A percentile compares a stretch with the other conserved stretches of the same genome.
phyloP scores from a whole-genome alignment of 2,329 filamentous ascomycete genomes.

The Colletotrichum incanum region DNA sequence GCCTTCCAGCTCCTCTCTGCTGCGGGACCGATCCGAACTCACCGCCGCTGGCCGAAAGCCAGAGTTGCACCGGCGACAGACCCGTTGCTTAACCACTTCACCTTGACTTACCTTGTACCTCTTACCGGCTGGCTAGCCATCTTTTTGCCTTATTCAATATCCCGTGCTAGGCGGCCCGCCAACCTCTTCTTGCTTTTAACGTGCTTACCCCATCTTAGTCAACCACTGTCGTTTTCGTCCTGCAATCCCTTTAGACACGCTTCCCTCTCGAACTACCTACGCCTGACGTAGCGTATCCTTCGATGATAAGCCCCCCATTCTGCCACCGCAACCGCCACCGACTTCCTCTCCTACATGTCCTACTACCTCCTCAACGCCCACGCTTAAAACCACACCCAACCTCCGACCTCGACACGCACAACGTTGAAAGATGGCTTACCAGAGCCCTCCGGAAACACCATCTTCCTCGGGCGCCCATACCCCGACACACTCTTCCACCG shows the following conservation, averaged over 20 bases:
- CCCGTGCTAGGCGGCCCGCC: not conserved
- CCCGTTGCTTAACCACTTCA: conserved; percentile 7
- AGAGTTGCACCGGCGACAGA: conserved; percentile 16
- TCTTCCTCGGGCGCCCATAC: conserved; percentile 49
- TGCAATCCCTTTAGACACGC: not conserved
- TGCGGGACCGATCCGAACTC: conserved; percentile 37
- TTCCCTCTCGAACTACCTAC: not conserved
- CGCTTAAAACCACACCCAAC: not conserved
- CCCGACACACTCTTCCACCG: conserved; percentile 47
- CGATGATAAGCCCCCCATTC: conserved; percentile 11
- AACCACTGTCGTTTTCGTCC: conserved; percentile 29
- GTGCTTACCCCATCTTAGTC: conserved; percentile 15
- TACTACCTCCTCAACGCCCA: not conserved
- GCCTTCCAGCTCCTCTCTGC: conserved; percentile 5
- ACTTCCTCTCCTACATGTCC: conserved; percentile 9
- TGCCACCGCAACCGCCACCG: conserved; percentile 1
- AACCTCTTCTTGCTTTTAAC: not conserved
- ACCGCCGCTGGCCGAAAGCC: conserved; percentile 34
- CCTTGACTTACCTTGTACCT: not conserved
- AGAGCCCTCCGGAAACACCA: conserved; percentile 43
- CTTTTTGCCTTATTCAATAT: not conserved
- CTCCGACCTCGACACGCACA: conserved; percentile 2
- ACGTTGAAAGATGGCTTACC: conserved; percentile 36
- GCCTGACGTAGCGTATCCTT: conserved; percentile 9
- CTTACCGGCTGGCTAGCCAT: not conserved